A percentile compares a stretch with the other conserved stretches of the same genome.
Conservation (phyloP, 495 filamentous ascomycete species). For the Penicillium waksmanii region DNA sequence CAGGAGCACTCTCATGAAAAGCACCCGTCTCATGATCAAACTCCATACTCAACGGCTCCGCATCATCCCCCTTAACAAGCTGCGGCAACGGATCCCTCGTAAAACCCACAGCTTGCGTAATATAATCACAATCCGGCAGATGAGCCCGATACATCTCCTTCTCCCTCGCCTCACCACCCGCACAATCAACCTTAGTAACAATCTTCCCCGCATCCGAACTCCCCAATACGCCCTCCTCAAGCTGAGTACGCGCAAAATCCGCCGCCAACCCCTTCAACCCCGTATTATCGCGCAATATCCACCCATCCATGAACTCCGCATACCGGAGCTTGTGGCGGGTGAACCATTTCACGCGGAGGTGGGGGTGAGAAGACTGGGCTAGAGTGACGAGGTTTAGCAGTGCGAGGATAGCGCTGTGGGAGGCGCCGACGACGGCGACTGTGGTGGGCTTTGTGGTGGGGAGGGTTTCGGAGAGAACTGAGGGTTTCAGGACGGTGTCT, state of each 20-base stretch:
- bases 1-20: slow-evolving; percentile 41
- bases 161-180: slow-evolving; percentile 42
- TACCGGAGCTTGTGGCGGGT: slow-evolving; percentile 63
- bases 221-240: slow-evolving; percentile 54
- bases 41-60: slow-evolving; percentile 36
- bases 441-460: slow-evolving; percentile 39
- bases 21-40: slow-evolving; percentile 55
- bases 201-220: slow-evolving; percentile 53
- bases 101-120: slow-evolving; percentile 62
- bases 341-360: slow-evolving; percentile 62
- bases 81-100: slow-evolving; percentile 51
- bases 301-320: slow-evolving; percentile 62
- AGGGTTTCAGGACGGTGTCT: slow-evolving; percentile 59
- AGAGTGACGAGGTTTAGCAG: slow-evolving; percentile 62
- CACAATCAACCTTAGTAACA: slow-evolving; percentile 54
- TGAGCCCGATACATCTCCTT: slow-evolving; percentile 44
- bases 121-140: slow-evolving; percentile 50
- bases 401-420: slow-evolving; percentile 64
- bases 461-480: slow-evolving; percentile 46
- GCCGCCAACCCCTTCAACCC: slow-evolving; percentile 64
- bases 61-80: slow-evolving; percentile 34
- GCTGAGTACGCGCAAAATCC: slow-evolving; percentile 57
- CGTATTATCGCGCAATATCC: slow-evolving; percentile 66
- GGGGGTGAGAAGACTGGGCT: slow-evolving; percentile 50
- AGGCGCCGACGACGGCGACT: slow-evolving; percentile 61